phyloP scores from a whole-genome alignment of 2,329 filamentous ascomycete species.

The Trichoderma polysporum region DNA sequence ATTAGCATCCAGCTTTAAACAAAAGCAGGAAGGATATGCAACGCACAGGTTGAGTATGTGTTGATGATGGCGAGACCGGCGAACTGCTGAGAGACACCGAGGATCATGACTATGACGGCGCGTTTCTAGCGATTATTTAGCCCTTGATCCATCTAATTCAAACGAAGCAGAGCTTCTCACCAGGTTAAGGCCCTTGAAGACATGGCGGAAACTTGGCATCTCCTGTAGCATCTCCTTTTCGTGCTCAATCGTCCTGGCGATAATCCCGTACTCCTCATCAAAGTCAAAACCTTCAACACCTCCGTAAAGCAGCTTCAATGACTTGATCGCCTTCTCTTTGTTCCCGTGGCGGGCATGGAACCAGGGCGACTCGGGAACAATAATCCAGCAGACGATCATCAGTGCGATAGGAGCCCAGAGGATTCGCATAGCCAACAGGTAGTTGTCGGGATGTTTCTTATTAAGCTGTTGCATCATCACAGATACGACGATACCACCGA shows the following conservation, averaged over 20 bases:
- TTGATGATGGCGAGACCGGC: not conserved
- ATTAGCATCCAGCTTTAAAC: not conserved
- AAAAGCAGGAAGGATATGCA: not conserved
- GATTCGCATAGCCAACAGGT: not conserved
- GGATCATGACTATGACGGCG: not conserved
- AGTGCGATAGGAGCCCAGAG: not conserved
- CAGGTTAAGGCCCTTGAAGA: not conserved
- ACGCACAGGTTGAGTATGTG: not conserved
- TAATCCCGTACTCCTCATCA: not conserved
- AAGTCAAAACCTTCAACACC: not conserved
- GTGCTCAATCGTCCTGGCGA: not conserved
- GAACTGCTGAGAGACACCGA: not conserved
- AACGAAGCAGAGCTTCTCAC: not conserved
- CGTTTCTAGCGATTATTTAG: not conserved
- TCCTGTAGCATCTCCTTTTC: not conserved
- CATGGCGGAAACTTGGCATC: not conserved
- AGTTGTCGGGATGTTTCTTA: not conserved
- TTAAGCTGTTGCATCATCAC: not conserved
- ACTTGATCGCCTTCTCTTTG: not conserved
- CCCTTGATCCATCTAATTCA: not conserved
- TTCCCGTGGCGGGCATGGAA: not conserved
- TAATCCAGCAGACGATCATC: not conserved
- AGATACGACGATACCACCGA: not conserved
- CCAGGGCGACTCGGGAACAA: not conserved
- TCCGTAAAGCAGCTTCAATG: not conserved